Conservation (phyloP, 192 early-diverging fungal species). For the Phlyctochytrium arcticum region DNA sequence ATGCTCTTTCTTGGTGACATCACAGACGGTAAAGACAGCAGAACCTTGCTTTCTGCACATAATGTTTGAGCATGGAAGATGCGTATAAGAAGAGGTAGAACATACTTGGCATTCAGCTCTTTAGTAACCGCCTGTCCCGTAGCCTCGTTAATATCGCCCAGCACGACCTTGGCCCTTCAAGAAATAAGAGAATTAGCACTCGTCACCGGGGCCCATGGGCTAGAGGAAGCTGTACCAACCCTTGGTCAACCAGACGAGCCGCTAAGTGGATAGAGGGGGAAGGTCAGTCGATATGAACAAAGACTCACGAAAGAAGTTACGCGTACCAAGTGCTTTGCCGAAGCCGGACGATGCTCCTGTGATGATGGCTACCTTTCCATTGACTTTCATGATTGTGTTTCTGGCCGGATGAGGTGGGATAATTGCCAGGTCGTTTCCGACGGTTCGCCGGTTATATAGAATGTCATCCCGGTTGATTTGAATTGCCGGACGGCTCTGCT, state of each 20-base stretch:
- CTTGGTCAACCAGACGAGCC: conserved; percentile 49
- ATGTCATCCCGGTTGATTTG: too few species aligned
- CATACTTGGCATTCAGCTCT: conserved; percentile 15
- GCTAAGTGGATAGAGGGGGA: conserved; percentile 11
- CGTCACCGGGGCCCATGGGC: neutral
- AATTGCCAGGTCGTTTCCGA: too few species aligned
- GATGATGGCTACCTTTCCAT: conserved; percentile 63
- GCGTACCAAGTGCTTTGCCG: conserved; percentile 52
- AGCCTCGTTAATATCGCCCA: conserved; percentile 55
- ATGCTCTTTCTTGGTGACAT: conserved; percentile 67
- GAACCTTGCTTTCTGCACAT: conserved; percentile 26
- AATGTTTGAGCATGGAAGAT: neutral
- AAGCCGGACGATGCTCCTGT: conserved; percentile 68
- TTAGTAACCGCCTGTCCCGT: conserved; percentile 24
- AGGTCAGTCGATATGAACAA: neutral
- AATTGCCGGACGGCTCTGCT: too few species aligned
- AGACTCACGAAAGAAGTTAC: neutral
- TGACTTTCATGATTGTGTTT: conserved; percentile 22
- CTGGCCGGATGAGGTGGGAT: too few species aligned
- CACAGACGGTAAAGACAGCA: conserved; percentile 56
- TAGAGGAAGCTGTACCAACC: conserved; percentile 13
- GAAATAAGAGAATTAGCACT: neutral
- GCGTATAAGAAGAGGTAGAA: neutral
- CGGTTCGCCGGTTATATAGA: too few species aligned
- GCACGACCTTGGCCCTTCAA: conserved; percentile 54